These are phyloP conservation scores for Talaromyces marneffei DNA, from an alignment of 2,329 filamentous ascomycete genomes.

Conservation along the genomic window DNA sequence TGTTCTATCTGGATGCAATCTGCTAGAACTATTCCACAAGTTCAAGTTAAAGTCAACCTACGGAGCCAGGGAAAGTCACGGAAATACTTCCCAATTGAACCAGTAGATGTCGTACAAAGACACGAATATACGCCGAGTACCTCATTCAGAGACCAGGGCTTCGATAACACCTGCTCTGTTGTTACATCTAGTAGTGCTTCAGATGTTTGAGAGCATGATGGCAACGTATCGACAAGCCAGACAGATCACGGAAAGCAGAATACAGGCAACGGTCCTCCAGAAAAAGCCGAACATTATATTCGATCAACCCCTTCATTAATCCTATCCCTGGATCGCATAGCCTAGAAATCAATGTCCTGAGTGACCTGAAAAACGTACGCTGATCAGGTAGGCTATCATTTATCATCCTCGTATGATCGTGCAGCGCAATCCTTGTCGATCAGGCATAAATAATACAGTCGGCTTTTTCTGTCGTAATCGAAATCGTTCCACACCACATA, in stretches of 20 bases:
- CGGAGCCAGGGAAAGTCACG: no score
- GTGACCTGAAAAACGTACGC: background rate
- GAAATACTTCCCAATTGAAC: background rate
- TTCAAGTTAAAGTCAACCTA: background rate
- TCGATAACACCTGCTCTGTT: background rate
- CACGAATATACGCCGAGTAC: background rate
- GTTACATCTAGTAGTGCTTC: background rate
- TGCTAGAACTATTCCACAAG: background rate
- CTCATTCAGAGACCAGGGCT: background rate
- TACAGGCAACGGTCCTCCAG: background rate
- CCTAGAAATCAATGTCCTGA: background rate
- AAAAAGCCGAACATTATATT: background rate
- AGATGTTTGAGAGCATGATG: background rate
- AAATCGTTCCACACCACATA: no score
- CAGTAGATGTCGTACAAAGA: background rate
- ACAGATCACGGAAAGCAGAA: background rate
- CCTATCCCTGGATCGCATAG: background rate
- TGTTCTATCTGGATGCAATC: background rate
- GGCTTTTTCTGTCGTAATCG: background rate
- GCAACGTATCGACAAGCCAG: background rate
- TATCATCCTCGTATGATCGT: background rate
- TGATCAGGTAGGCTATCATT: background rate
- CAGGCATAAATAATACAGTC: background rate
- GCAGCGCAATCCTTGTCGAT: background rate
- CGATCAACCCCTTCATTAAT: background rate